These are phyloP conservation scores for Aureobasidium mangrovei DNA, from an alignment of 2,329 filamentous ascomycete species.

Conservation along the genomic window DNA sequence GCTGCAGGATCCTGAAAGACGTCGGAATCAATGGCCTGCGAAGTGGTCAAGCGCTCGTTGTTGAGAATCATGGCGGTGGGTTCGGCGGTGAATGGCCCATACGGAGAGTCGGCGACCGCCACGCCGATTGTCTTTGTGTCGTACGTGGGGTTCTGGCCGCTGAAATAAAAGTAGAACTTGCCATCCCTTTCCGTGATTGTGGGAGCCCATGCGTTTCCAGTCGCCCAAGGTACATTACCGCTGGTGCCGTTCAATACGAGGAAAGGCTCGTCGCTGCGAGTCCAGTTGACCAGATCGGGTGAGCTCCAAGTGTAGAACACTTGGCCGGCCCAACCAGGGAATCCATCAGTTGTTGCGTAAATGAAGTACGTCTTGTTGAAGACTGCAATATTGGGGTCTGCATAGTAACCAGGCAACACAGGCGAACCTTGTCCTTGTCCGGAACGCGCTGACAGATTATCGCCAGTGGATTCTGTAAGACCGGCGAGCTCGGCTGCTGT, in stretches of 20 bases:
- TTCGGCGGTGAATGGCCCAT: conserved; percentile 23
- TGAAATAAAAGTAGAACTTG: conserved; percentile 27
- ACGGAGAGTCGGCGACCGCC: conserved; percentile 20
- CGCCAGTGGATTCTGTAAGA: conserved; percentile 20
- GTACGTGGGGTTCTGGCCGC: conserved; percentile 23
- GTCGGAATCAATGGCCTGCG: conserved; percentile 24
- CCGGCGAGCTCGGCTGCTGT: conserved; percentile 38
- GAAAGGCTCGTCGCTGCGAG: conserved; percentile 33
- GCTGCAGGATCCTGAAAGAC: conserved; percentile 21
- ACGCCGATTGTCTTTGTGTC: conserved; percentile 24
- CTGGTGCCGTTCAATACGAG: conserved; percentile 38
- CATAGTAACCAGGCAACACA: conserved; percentile 23
- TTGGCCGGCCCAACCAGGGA: conserved; percentile 37
- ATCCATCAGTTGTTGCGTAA: conserved; percentile 41
- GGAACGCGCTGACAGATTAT: background rate
- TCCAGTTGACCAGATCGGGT: conserved; percentile 36
- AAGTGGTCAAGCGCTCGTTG: conserved; percentile 20
- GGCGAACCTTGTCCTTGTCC: background rate
- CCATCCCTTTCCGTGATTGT: conserved; percentile 21
- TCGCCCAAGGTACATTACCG: conserved; percentile 32
- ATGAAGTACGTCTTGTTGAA: conserved; percentile 40
- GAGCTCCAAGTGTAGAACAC: conserved; percentile 44
- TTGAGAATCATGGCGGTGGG: conserved; percentile 22
- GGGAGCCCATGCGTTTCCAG: conserved; percentile 32
- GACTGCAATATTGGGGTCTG: conserved; percentile 41